phyloP scores from a whole-genome alignment of 352 stramenopile species.

The Phytopythium oedochilum region DNA sequence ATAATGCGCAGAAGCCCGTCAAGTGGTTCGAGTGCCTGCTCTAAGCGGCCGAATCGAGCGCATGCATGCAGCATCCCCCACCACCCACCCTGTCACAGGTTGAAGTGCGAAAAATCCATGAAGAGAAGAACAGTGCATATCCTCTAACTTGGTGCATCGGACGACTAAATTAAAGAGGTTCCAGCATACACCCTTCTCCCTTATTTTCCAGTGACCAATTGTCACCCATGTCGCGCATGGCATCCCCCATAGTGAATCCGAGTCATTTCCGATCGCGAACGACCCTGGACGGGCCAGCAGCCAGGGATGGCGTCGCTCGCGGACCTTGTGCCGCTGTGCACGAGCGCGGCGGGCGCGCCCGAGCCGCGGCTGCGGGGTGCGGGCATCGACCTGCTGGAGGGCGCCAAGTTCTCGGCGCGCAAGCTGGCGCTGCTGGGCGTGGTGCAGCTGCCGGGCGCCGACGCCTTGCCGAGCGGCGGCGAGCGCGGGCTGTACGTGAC shows the following conservation, averaged over 20 bases:
- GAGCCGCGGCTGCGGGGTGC: conserved; percentile 37
- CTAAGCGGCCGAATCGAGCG: conserved; percentile 4
- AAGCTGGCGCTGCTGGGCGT: conserved; percentile 60
- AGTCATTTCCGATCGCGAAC: no score
- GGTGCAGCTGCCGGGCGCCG: conserved; percentile 18
- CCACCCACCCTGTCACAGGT: no score
- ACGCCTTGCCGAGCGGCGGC: not conserved
- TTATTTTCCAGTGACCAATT: no score
- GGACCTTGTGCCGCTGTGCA: conserved; percentile 59
- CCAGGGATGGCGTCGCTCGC: no score
- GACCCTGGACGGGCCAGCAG: no score
- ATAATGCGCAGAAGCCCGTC: conserved; percentile 23
- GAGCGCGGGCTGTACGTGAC: conserved; percentile 57
- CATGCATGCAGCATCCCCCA: not conserved
- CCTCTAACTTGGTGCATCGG: no score
- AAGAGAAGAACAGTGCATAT: no score
- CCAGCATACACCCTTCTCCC: no score
- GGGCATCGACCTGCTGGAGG: conserved; percentile 46
- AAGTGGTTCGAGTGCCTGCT: conserved; percentile 47
- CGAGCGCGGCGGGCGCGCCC: conserved; percentile 17
- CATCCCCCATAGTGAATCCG: no score
- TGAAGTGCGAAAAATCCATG: no score
- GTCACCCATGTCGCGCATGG: no score
- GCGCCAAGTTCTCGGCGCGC: conserved; percentile 29
- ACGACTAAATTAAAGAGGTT: no score